Evolutionary conservation across 305 asterid species (phyloP), one percentile per base, ranked within the genome.

Genomic region (Solanum hybrid): DNA sequence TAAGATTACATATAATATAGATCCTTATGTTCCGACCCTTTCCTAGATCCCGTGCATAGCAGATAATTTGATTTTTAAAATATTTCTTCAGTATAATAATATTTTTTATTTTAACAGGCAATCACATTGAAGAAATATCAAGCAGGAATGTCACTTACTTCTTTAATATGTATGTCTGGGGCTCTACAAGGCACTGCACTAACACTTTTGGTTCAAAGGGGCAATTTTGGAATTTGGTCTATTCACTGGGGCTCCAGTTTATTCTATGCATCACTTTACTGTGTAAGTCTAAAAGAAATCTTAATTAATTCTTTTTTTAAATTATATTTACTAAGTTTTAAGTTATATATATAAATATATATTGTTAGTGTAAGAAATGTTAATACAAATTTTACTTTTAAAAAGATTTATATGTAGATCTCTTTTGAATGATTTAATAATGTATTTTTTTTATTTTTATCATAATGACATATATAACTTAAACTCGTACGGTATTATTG

Each of bases 51-150:
- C 15, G 7, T 70, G 29, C 15, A 70, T 70, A 70, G 31, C 15
- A 11, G 13, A 70, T n/a, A 68, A 70, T 70, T 70, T 0, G 0
- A 24, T 29, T 75, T 15, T 29, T 15, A 0, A 0, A 3, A 33
- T 15, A 6, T 1, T 17, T 57, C 22, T 57, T 51, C 4, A 57
- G 10, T 51, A 57, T 57, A 57, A 17, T 78, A 12, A 79, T 37
- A 36, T 37, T 22, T 79, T 51, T 5, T 79, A 12, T 24, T 37
- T 79, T 45, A 57, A 27, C 90, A 95, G 98, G 94, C 94, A 13
- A 91, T 93, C 0, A 93, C 96, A 9, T 88, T 96, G 93, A 96
- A 95, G 91, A 90, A 96, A 12, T 97, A 96, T 91, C 96, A 96
- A 3, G 97, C 97, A 32, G 96, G 93, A 39, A 92, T 97, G 37